These are phyloP conservation scores for Tremellales sp. DNA, from an alignment of 1,284 basidiomycete genomes.

Conservation along the genomic window DNA sequence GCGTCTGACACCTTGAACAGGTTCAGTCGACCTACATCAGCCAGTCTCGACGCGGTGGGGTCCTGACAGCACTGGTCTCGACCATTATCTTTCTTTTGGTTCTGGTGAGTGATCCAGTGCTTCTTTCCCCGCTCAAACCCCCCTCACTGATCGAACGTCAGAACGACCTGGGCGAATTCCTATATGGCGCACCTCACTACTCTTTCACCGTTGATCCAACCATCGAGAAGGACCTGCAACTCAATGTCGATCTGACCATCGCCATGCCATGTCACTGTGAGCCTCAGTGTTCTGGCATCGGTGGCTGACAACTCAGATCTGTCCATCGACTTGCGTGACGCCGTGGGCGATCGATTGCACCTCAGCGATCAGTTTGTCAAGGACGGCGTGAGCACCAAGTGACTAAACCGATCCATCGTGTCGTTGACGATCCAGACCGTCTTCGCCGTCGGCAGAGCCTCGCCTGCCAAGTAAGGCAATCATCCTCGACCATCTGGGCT, in stretches of 20 bases:
- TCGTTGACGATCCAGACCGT: constrained; percentile 57
- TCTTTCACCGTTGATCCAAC: constrained; percentile 76
- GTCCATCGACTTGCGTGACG: constrained; percentile 84
- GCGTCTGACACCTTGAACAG: constrained; percentile 15
- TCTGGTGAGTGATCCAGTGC: constrained; percentile 32
- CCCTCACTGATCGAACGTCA: constrained; percentile 46
- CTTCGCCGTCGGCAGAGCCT: constrained; percentile 81
- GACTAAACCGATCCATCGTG: not conserved
- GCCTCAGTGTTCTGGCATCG: constrained; percentile 45
- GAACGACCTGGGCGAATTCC: constrained; percentile 82
- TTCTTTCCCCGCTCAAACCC: no score
- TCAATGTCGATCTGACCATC: constrained; percentile 86
- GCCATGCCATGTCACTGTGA: constrained; percentile 88
- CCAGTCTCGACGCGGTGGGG: constrained; percentile 78
- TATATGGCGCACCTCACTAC: constrained; percentile 86
- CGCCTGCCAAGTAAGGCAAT: constrained; percentile 59
- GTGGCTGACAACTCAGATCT: constrained; percentile 57
- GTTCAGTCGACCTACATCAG: constrained; percentile 81
- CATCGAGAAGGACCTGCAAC: constrained; percentile 61
- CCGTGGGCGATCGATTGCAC: constrained; percentile 83
- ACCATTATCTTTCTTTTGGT: constrained; percentile 57
- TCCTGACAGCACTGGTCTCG: constrained; percentile 76
- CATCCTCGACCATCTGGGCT: not conserved
- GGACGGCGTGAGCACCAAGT: constrained; percentile 78
- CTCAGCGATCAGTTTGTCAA: constrained; percentile 77